Conservation (phyloP, 2,329 filamentous ascomycete genomes). For the Bipolaris cookei region DNA sequence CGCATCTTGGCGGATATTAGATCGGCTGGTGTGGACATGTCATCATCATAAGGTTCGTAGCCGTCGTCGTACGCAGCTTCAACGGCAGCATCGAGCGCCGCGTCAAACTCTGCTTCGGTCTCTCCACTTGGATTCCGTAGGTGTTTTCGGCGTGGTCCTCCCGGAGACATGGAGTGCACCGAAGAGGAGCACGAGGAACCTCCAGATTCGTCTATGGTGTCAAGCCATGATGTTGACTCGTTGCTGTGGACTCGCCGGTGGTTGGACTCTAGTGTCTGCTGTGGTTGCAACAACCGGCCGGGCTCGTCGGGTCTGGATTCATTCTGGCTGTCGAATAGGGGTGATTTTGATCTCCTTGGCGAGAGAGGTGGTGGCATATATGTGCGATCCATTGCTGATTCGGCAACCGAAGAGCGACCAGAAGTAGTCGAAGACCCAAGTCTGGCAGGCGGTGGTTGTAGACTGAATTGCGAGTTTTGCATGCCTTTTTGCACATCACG, state of each 20-base stretch:
- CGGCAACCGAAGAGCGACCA: slow-evolving; percentile 35
- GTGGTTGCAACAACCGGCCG: slow-evolving; percentile 29
- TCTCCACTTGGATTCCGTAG: slow-evolving; percentile 71
- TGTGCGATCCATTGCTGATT: slow-evolving; percentile 61
- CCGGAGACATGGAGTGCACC: slow-evolving; percentile 79
- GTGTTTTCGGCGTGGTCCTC: slow-evolving; percentile 71
- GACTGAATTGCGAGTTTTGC: slow-evolving; percentile 37
- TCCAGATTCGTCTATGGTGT: slow-evolving; percentile 89
- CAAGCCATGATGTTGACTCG: slow-evolving; percentile 89
- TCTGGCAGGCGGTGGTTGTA: slow-evolving; percentile 46
- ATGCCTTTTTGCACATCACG: slow-evolving; percentile 49
- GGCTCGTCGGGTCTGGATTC: slow-evolving; percentile 30
- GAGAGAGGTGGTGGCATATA: slow-evolving; percentile 77
- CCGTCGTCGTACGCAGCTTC: slow-evolving; percentile 95
- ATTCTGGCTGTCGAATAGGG: slow-evolving; percentile 30
- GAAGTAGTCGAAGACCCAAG: slow-evolving; percentile 25
- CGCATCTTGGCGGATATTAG: slow-evolving; percentile 51
- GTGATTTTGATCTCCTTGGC: slow-evolving; percentile 64
- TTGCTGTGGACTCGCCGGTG: slow-evolving; percentile 67
- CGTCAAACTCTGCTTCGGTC: slow-evolving; percentile 90
- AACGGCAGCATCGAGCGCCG: slow-evolving; percentile 90
- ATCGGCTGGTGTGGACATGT: slow-evolving; percentile 39
- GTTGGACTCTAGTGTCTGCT: slow-evolving; percentile 25
- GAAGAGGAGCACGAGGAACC: slow-evolving; percentile 77
- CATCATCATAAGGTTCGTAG: slow-evolving; percentile 71